phyloP scores from a whole-genome alignment of 2,329 filamentous ascomycete species.

The Ophiostoma piceae region DNA sequence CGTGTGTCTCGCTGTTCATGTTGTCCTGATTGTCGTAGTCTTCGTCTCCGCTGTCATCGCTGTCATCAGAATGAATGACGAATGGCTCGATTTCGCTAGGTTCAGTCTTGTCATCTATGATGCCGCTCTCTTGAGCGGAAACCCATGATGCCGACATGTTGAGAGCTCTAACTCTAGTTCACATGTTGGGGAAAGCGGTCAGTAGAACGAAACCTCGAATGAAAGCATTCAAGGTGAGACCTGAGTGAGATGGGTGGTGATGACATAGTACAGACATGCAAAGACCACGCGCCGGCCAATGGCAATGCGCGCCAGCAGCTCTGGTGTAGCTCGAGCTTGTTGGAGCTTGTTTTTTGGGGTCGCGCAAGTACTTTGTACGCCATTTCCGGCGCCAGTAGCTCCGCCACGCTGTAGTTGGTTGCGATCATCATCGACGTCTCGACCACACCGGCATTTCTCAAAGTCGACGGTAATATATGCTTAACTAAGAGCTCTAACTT shows the following conservation, averaged over 20 bases:
- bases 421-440: background rate
- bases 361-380: background rate
- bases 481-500: too few species aligned
- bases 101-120: background rate
- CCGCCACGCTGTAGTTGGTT: background rate
- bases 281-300: background rate
- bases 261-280: background rate
- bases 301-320: background rate
- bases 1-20: background rate
- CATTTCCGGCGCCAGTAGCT: background rate
- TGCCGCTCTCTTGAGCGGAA: background rate
- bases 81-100: background rate
- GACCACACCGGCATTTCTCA: too few species aligned
- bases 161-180: background rate
- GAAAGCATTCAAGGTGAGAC: background rate
- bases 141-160: background rate
- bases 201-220: background rate
- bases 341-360: background rate
- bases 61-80: background rate
- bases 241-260: background rate
- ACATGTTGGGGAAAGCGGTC: background rate
- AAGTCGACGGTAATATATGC: too few species aligned
- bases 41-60: background rate
- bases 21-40: background rate
- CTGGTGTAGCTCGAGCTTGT: background rate